phyloP scores from a whole-genome alignment of 805 yeast genomes.

The Diddensiella santjacobensis region DNA sequence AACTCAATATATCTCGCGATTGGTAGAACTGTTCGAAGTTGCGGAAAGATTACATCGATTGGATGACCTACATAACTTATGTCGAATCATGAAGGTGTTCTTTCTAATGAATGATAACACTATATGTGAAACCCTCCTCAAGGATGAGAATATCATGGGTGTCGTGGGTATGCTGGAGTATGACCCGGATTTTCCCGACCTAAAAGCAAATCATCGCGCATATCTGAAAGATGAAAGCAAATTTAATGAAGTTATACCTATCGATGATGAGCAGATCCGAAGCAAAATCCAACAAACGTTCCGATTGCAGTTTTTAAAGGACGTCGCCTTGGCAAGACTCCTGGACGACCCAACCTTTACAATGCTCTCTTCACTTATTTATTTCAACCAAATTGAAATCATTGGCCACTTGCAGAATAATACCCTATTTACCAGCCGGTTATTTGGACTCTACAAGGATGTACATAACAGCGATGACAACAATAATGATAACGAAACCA shows the following conservation, averaged over 20 bases:
- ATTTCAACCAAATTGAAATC: constrained; percentile 63
- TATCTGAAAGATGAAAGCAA: constrained; percentile 53
- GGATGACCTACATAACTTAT: constrained; percentile 57
- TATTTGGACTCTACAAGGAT: constrained; percentile 55
- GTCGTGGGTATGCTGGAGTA: constrained; percentile 81
- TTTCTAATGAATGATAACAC: constrained; percentile 61
- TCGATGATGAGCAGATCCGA: constrained; percentile 47
- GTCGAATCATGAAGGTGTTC: constrained; percentile 65
- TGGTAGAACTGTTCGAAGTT: constrained; percentile 50
- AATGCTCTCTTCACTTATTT: constrained; percentile 62
- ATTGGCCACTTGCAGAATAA: constrained; percentile 54
- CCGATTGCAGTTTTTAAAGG: constrained; percentile 75
- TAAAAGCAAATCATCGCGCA: constrained; percentile 75
- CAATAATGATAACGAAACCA: background rate
- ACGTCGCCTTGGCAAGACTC: constrained; percentile 76
- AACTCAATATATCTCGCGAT: constrained; percentile 47
- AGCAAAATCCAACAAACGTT: constrained; percentile 68
- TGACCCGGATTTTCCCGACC: constrained; percentile 79
- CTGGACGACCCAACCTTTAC: constrained; percentile 77
- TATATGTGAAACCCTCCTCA: constrained; percentile 54
- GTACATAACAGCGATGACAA: constrained; percentile 9
- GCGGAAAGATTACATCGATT: constrained; percentile 55
- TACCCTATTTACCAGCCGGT: constrained; percentile 47
- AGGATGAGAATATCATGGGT: constrained; percentile 51
- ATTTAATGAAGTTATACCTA: constrained; percentile 70